Evolutionary conservation across 345 rosid genomes (phyloP).

Genomic region (Eucalyptus polyanthemos): DNA sequence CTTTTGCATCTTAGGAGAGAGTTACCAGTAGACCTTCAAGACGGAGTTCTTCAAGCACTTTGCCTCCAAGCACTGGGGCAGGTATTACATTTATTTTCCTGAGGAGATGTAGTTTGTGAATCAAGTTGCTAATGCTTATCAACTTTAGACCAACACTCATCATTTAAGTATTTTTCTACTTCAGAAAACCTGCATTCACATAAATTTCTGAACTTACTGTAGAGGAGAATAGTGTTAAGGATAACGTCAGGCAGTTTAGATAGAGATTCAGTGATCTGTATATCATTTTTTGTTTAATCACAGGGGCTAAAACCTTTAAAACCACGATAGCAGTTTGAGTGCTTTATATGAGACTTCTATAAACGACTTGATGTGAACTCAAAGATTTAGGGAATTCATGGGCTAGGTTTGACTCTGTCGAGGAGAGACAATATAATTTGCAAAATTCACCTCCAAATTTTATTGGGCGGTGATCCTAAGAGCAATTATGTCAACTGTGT

Average conservation of each 20-base stretch:
- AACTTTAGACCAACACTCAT: background rate
- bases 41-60: constrained; percentile 86
- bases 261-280: background rate
- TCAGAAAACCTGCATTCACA: background rate
- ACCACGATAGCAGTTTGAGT: background rate
- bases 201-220: background rate
- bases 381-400: background rate
- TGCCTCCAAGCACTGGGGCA: constrained; percentile 95
- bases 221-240: background rate
- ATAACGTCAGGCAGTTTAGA: background rate
- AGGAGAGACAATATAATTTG: background rate
- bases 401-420: background rate
- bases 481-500: background rate
- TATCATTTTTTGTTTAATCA: background rate
- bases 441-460: background rate
- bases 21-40: constrained; percentile 84
- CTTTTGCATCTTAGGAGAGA: constrained; percentile 39
- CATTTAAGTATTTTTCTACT: background rate
- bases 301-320: background rate
- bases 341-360: background rate
- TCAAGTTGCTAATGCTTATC: background rate
- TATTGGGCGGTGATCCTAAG: background rate
- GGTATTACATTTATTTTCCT: constrained; percentile 20
- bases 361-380: background rate
- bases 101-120: background rate